Evolutionary conservation across 768 basidiomycete species (phyloP).

Genomic region (Kwoniella heveanensis): DNA sequence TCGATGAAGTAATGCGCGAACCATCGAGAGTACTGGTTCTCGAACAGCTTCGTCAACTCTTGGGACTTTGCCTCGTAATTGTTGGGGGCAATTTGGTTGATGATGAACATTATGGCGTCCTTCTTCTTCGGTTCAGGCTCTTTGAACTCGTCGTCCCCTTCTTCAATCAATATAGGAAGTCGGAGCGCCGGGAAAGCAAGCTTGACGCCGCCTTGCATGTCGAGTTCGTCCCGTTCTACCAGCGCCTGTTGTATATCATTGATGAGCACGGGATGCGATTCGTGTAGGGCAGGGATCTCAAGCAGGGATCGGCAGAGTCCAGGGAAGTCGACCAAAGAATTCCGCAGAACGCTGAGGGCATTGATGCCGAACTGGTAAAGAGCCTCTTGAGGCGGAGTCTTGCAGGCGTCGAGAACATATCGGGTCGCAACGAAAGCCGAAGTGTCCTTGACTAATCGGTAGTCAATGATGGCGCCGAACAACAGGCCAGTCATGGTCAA

Average conservation of each 20-base stretch:
- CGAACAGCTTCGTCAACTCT: constrained; percentile 83
- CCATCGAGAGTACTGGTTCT: constrained; percentile 84
- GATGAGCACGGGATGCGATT: constrained; percentile 79
- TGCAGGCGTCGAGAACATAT: constrained; percentile 90
- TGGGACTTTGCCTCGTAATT: constrained; percentile 85
- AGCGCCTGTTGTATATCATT: constrained; percentile 72
- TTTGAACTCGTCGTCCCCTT: constrained; percentile 62
- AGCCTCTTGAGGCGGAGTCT: constrained; percentile 73
- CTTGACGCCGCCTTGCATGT: constrained; percentile 58
- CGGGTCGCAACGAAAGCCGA: constrained; percentile 95
- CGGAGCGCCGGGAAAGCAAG: constrained; percentile 50
- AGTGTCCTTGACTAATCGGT: constrained; percentile 87
- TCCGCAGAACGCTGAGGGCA: constrained; percentile 84
- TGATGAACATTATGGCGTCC: constrained; percentile 93
- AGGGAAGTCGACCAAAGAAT: constrained; percentile 85
- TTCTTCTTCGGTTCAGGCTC: constrained; percentile 81
- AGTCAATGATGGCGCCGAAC: constrained; percentile 93
- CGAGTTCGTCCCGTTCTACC: constrained; percentile 56
- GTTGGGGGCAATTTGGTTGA: constrained; percentile 93
- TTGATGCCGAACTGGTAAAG: constrained; percentile 94
- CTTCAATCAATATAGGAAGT: constrained; percentile 47
- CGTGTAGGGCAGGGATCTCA: constrained; percentile 80
- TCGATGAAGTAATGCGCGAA: constrained; percentile 97
- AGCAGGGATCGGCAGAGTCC: constrained; percentile 86
- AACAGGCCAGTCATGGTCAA: constrained; percentile 93